Percentiles rank a stretch among this genome's conserved stretches.
These are phyloP conservation scores for Dalbergia cultrata DNA, from an alignment of 306 rosid species.

Conservation along the genomic window DNA sequence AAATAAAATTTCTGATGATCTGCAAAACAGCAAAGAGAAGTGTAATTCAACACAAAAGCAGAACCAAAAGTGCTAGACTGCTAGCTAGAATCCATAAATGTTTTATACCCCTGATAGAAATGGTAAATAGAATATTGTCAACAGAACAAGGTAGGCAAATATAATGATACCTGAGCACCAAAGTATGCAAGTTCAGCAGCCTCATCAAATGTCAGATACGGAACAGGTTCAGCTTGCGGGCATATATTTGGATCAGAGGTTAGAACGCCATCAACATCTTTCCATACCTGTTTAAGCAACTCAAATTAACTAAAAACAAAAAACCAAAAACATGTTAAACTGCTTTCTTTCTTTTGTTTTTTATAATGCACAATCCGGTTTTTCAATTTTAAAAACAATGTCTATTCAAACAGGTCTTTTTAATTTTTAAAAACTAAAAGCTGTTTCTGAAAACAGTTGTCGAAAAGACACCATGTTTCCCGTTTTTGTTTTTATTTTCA, in stretches of 20 bases:
- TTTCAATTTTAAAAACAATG: too few species aligned
- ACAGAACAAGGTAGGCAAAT: constrained; percentile 38
- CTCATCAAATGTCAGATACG: constrained; percentile 93
- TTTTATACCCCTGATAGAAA: constrained; percentile 9
- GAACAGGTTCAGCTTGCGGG: constrained; percentile 79
- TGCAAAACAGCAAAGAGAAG: constrained; percentile 24
- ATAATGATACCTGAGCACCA: constrained; percentile 90
- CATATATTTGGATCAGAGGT: constrained; percentile 92
- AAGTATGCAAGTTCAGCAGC: constrained; percentile 99
- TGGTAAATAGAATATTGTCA: constrained; percentile 21
- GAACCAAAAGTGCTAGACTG: constrained; percentile 16
- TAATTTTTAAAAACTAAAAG: too few species aligned
- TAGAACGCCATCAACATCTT: constrained; percentile 98
- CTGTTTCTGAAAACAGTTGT: too few species aligned
- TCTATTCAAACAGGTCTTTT: too few species aligned
- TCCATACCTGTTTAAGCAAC: constrained; percentile 85
- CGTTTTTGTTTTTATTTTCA: too few species aligned
- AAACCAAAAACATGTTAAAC: too few species aligned
- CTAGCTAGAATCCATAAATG: not conserved
- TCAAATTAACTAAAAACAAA: constrained; percentile 4
- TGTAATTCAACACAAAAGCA: constrained; percentile 32
- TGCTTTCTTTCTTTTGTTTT: too few species aligned
- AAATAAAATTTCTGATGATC: not conserved
- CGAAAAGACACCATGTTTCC: too few species aligned
- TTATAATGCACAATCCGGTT: too few species aligned